Conservation (phyloP, 805 yeast genomes). For the Yarrowia sp. region DNA sequence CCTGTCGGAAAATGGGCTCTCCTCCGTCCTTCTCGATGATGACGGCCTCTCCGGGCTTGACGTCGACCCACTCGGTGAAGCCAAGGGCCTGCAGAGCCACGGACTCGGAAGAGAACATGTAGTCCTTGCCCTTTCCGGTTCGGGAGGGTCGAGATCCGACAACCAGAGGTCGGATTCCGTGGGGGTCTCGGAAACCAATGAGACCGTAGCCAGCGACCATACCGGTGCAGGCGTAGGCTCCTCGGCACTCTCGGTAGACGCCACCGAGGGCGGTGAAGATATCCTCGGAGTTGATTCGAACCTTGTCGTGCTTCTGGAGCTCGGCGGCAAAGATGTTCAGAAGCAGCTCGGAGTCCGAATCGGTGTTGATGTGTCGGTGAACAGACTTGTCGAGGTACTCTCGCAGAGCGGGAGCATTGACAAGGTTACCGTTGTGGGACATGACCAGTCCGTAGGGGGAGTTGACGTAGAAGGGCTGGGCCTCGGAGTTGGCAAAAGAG, state of each 20-base stretch:
- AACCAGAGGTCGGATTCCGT: constrained; percentile 91
- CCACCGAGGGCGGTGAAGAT: constrained; percentile 85
- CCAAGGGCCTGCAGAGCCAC: constrained; percentile 95
- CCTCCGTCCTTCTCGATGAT: constrained; percentile 80
- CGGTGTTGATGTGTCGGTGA: constrained; percentile 97
- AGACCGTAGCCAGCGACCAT: constrained; percentile 96
- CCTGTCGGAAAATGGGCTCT: constrained; percentile 83
- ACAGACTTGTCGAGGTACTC: constrained; percentile 88
- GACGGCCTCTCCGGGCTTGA: constrained; percentile 95
- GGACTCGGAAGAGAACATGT: constrained; percentile 94
- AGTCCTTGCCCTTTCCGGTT: constrained; percentile 73
- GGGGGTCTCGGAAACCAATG: constrained; percentile 96
- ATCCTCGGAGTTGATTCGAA: constrained; percentile 90
- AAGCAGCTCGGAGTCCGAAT: constrained; percentile 90
- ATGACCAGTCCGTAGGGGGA: constrained; percentile 92
- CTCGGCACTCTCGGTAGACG: constrained; percentile 80
- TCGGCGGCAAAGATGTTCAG: constrained; percentile 91
- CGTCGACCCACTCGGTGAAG: constrained; percentile 77
- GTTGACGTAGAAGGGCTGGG: constrained; percentile 98
- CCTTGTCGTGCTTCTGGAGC: constrained; percentile 87
- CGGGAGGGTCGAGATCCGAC: constrained; percentile 78
- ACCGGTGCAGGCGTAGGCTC: constrained; percentile 96
- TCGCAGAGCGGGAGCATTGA: constrained; percentile 79
- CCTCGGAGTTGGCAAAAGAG: constrained; percentile 92
- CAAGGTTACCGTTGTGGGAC: constrained; percentile 94